Evolutionary conservation across 1,284 basidiomycete genomes (phyloP).

Genomic region (Cryptococcus sp.): DNA sequence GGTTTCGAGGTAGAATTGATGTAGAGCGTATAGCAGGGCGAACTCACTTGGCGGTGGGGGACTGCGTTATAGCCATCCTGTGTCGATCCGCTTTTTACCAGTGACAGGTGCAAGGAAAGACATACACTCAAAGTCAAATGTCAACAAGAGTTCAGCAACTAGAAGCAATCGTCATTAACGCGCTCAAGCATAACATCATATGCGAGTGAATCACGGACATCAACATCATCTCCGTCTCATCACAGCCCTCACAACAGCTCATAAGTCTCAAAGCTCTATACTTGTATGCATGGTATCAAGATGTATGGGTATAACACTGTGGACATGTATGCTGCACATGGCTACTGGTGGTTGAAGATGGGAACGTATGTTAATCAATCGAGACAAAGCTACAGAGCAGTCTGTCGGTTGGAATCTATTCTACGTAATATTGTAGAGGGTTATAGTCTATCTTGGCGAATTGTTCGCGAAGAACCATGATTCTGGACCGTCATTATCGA

Average conservation of each 20-base stretch:
- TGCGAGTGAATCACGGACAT: not conserved
- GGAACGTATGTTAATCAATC: too few species aligned
- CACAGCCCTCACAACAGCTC: not conserved
- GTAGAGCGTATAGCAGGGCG: not conserved
- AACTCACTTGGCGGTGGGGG: slow-evolving; percentile 19
- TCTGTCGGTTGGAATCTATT: too few species aligned
- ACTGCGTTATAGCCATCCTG: not conserved
- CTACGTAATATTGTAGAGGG: too few species aligned
- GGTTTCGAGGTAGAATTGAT: not conserved
- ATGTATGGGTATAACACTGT: not conserved
- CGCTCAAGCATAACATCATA: too few species aligned
- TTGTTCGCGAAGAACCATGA: slow-evolving; percentile 12
- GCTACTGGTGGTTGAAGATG: too few species aligned
- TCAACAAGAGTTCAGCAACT: too few species aligned
- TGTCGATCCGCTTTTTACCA: not conserved
- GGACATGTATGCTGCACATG: not conserved
- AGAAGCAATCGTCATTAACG: too few species aligned
- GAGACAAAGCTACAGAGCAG: too few species aligned
- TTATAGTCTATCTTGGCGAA: not conserved
- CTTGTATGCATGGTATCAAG: slow-evolving; percentile 14
- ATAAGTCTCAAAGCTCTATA: not conserved
- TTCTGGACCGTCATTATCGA: slow-evolving; percentile 2
- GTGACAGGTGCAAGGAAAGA: too few species aligned
- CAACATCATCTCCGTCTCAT: not conserved
- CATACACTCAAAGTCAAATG: too few species aligned